Evolutionary conservation across 768 basidiomycete species (phyloP).

Genomic region (Lactarius tabidus): DNA sequence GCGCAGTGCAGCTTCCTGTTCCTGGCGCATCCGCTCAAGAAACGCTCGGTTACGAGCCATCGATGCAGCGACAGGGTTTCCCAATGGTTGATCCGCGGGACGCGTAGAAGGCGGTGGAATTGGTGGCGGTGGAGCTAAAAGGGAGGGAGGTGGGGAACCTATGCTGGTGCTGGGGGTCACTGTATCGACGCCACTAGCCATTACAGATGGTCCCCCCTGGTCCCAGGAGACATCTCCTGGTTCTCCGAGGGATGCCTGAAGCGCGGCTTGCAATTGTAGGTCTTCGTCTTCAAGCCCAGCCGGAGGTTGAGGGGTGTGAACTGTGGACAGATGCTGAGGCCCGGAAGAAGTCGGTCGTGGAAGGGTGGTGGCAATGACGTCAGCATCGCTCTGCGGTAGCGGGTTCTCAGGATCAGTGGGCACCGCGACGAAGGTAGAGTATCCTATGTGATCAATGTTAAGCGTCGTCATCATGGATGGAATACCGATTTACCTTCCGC

Average conservation of each 20-base stretch:
- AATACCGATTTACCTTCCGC: conserved; percentile 55
- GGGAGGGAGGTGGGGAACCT: conserved; percentile 21
- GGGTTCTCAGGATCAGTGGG: conserved; percentile 55
- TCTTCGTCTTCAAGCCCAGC: conserved; percentile 74
- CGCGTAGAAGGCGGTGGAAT: conserved; percentile 30
- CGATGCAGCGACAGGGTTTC: conserved; percentile 18
- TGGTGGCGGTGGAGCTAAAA: conserved; percentile 31
- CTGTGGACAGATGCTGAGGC: conserved; percentile 19
- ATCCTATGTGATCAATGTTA: conserved; percentile 46
- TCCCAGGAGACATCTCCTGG: conserved; percentile 1
- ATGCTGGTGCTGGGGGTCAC: not conserved
- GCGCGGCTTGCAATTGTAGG: conserved; percentile 78
- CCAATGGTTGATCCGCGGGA: conserved; percentile 27
- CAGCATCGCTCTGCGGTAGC: conserved; percentile 64
- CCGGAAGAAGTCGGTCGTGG: conserved; percentile 47
- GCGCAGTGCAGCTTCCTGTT: conserved; percentile 61
- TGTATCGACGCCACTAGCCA: not conserved
- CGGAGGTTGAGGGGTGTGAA: conserved; percentile 3
- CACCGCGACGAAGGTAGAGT: conserved; percentile 74
- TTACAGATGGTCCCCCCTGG: not conserved
- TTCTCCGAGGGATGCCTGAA: conserved; percentile 68
- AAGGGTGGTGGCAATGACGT: conserved; percentile 62
- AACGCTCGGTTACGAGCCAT: conserved; percentile 29
- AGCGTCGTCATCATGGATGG: not conserved
- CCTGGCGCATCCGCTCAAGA: conserved; percentile 36